Percentiles rank a stretch among this genome's conserved stretches.
Evolutionary conservation across 805 yeast genomes (phyloP).

Genomic region (Pichia rugopelliculosa): DNA sequence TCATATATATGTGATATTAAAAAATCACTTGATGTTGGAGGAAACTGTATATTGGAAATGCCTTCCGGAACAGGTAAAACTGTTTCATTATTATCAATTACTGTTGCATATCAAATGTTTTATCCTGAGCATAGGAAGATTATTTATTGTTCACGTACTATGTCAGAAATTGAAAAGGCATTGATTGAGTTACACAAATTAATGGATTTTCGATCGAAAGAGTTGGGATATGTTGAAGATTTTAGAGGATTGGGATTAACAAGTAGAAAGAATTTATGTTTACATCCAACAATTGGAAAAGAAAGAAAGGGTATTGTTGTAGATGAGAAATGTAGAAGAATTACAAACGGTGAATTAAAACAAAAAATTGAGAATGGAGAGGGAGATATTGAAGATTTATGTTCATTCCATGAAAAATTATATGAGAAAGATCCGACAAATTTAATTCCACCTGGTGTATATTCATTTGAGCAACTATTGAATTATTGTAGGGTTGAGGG

Average conservation of each 20-base stretch:
- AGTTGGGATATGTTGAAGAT: slow-evolving; percentile 80
- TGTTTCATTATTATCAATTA: slow-evolving; percentile 78
- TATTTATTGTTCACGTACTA: slow-evolving; percentile 97
- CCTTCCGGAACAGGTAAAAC: slow-evolving; percentile 99
- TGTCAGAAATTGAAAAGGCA: slow-evolving; percentile 98
- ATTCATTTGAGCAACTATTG: slow-evolving; percentile 79
- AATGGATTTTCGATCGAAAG: slow-evolving; percentile 80
- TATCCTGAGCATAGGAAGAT: slow-evolving; percentile 93
- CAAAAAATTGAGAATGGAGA: slow-evolving; percentile 54
- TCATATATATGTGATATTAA: slow-evolving; percentile 96
- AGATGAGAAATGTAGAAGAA: slow-evolving; percentile 91
- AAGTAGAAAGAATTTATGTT: slow-evolving; percentile 87
- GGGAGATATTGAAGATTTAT: slow-evolving; percentile 50
- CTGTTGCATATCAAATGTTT: slow-evolving; percentile 89
- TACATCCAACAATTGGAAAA: slow-evolving; percentile 80
- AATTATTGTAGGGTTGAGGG: slow-evolving; percentile 70
- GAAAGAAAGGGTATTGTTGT: slow-evolving; percentile 89
- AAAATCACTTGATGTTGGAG: slow-evolving; percentile 90
- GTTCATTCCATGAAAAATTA: slow-evolving; percentile 87
- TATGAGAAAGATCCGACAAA: slow-evolving; percentile 83
- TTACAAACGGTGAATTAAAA: slow-evolving; percentile 87
- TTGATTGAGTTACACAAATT: slow-evolving; percentile 80
- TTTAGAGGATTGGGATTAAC: slow-evolving; percentile 93
- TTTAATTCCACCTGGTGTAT: slow-evolving; percentile 87
- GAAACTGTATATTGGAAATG: slow-evolving; percentile 95